A percentile compares a stretch with the other conserved stretches of the same genome.
Conservation (phyloP, 768 basidiomycete species). For the Kwoniella heveanensis region DNA sequence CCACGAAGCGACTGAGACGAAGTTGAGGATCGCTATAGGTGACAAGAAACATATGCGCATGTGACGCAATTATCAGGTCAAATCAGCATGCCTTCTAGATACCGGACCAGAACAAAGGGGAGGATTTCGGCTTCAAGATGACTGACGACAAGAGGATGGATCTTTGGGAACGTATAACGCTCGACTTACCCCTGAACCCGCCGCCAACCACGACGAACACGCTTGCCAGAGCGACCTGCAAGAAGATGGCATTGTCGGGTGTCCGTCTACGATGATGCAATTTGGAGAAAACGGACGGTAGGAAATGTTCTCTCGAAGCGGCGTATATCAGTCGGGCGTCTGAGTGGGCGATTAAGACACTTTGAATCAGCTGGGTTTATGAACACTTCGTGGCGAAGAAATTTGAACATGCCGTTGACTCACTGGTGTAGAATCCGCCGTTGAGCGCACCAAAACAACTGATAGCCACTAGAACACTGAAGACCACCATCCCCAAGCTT, state of each 20-base stretch:
- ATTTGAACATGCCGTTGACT: conserved; percentile 9
- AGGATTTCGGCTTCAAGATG: too few species aligned
- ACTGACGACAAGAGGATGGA: too few species aligned
- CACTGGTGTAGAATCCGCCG: conserved; percentile 59
- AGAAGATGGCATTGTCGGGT: conserved; percentile 80
- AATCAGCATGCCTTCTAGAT: not conserved
- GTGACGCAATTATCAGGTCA: too few species aligned
- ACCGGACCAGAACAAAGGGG: too few species aligned
- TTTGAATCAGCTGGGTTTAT: too few species aligned
- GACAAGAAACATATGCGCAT: too few species aligned
- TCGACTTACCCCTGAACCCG: conserved; percentile 67
- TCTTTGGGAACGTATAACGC: too few species aligned
- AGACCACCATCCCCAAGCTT: conserved; percentile 77
- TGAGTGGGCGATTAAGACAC: too few species aligned
- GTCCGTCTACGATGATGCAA: conserved; percentile 75
- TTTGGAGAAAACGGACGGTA: conserved; percentile 79
- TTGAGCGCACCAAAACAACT: conserved; percentile 96
- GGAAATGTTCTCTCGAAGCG: conserved; percentile 81
- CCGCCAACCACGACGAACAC: conserved; percentile 82
- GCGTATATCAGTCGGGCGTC: conserved; percentile 83
- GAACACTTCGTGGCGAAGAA: too few species aligned
- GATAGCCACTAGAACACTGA: conserved; percentile 87
- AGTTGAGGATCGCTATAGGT: conserved; percentile 71
- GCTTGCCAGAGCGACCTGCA: conserved; percentile 73
- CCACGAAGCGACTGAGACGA: conserved; percentile 60